Evolutionary conservation across 495 filamentous ascomycete genomes (phyloP).

Genomic region (Aspergillus taichungensis): DNA sequence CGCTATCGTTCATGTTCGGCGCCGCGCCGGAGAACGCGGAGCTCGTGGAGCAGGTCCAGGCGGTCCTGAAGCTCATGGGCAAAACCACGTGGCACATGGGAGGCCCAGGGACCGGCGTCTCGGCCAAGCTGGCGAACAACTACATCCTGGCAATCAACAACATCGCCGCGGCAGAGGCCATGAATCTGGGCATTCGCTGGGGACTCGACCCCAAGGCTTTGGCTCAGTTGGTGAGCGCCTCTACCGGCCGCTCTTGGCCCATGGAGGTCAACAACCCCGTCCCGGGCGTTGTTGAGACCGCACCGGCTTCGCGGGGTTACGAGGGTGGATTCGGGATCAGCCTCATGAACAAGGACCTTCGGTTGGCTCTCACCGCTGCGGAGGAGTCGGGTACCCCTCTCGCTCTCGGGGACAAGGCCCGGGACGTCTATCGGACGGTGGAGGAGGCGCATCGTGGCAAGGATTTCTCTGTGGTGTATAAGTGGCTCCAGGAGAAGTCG

Average conservation of each 20-base stretch:
- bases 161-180: slow-evolving; percentile 84
- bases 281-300: slow-evolving; percentile 65
- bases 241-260: slow-evolving; percentile 84
- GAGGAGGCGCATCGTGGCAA: slow-evolving; percentile 53
- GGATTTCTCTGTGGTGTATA: slow-evolving; percentile 82
- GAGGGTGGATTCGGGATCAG: slow-evolving; percentile 73
- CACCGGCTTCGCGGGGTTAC: slow-evolving; percentile 68
- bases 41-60: slow-evolving; percentile 50
- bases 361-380: slow-evolving; percentile 65
- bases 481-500: slow-evolving; percentile 49
- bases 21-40: slow-evolving; percentile 38
- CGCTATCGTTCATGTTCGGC: slow-evolving; percentile 83
- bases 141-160: slow-evolving; percentile 89
- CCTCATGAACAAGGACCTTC: slow-evolving; percentile 79
- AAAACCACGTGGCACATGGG: slow-evolving; percentile 75
- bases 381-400: slow-evolving; percentile 56
- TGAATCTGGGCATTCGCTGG: slow-evolving; percentile 81
- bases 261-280: slow-evolving; percentile 90
- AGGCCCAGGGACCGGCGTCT: slow-evolving; percentile 67
- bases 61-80: slow-evolving; percentile 69
- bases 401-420: slow-evolving; percentile 54
- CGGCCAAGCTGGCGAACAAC: slow-evolving; percentile 87
- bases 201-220: slow-evolving; percentile 75
- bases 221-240: slow-evolving; percentile 73
- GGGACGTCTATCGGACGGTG: slow-evolving; percentile 59